Evolutionary conservation across 345 rosid genomes (phyloP), one percentile per base, ranked within the genome.

Genomic region (Geranium brycei): DNA sequence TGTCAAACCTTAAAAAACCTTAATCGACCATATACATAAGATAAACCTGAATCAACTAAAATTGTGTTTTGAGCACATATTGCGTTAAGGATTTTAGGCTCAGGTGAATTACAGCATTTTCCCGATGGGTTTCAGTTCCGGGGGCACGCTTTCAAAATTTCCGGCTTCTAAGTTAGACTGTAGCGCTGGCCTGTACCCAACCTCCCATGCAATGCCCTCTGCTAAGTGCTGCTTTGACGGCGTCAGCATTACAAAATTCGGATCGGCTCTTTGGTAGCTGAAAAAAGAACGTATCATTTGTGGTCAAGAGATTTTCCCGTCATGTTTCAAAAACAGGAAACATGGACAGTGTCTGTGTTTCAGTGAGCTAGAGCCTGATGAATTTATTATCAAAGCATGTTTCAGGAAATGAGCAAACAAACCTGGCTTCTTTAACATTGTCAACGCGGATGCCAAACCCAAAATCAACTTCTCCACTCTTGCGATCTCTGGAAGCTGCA

Each of bases 261-360:
- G 96, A 79, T 85, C 95, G 0, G 93, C 95, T 77, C 98, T 76
- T 84, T 89, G 91, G 70, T 92, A 92, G 71, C 98, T 92, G 87
- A 79, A 75, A 67, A 35, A 51, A 35, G 10, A 4, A 7, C 41
- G 41, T 35, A 35, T 35, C 10, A 35, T 35, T 4, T 4, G 41
- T 35, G 41, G 10, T 35, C 41, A 4, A 35, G 10, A 4, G 41
- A 35, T 35, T 35, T 35, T 4, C 41, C 41, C 41, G 10, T 35
- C 0, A 35, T 7, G 10, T 35, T 35, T 7, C 56, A 17, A n/a
- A 14, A 47, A 1, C 17, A 64, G 17, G 3, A 17, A 58, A 17
- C 60, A 58, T 11, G n/a, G 28, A 23, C 28, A 23, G 28, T 23
- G 28, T 2, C 28, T 23, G 28, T 23, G 28, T 23, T 23, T 23